A percentile compares a stretch with the other conserved stretches of the same genome.
Conservation (phyloP, 345 rosid genomes). For the Eucalyptus erythrocorys region DNA sequence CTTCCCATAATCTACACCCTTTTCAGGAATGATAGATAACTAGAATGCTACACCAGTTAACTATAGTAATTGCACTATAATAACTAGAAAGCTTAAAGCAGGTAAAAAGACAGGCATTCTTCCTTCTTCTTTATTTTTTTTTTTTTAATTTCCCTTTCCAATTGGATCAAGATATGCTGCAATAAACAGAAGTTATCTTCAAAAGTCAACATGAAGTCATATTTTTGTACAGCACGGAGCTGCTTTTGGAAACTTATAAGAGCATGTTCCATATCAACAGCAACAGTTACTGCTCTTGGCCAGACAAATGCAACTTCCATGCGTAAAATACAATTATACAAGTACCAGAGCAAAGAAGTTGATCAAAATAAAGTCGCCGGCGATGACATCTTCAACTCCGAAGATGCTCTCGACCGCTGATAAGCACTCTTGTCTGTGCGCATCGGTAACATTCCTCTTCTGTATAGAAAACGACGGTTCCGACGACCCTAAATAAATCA, state of each 20-base stretch:
- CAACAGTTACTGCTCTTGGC: neutral
- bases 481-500: slow-evolving; percentile 10
- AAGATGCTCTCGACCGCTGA: slow-evolving; percentile 41
- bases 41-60: neutral
- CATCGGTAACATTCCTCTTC: slow-evolving; percentile 23
- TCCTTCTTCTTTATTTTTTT: too few relatives aligned
- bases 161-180: neutral
- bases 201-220: neutral
- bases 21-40: neutral
- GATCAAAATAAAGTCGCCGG: slow-evolving; percentile 62
- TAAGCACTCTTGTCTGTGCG: slow-evolving; percentile 61
- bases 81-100: neutral
- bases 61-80: neutral
- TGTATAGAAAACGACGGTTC: slow-evolving; percentile 11
- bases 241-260: neutral
- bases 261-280: neutral
- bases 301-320: neutral
- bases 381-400: slow-evolving; percentile 29
- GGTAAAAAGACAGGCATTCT: neutral
- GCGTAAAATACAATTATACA: neutral
- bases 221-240: neutral
- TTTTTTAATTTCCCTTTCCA: neutral
- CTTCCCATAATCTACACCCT: neutral
- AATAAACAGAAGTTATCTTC: neutral
- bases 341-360: slow-evolving; percentile 87